A percentile compares a stretch with the other conserved stretches of the same genome.
Evolutionary conservation across 345 rosid genomes (phyloP).

Genomic region (Eucalyptus urophylla): DNA sequence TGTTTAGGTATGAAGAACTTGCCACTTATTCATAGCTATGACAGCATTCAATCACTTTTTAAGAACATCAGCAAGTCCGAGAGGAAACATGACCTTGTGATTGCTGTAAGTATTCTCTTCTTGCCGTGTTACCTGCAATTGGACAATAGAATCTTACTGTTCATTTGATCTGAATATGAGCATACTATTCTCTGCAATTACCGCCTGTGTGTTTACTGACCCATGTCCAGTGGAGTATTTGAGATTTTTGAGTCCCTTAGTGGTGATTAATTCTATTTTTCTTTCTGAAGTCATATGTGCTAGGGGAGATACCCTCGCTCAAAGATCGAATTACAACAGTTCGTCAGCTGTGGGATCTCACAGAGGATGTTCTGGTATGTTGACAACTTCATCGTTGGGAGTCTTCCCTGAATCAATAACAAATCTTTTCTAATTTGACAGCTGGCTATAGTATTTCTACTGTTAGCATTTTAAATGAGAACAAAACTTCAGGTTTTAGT

Average conservation of each 20-base stretch:
- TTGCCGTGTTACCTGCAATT: not conserved
- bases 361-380: constrained; percentile 78
- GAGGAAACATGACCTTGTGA: constrained; percentile 90
- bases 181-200: not conserved
- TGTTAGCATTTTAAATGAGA: not conserved
- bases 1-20: constrained; percentile 50
- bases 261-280: not conserved
- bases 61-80: constrained; percentile 44
- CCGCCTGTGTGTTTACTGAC: not conserved
- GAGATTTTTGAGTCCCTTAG: not conserved
- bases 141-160: not conserved
- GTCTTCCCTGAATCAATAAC: not conserved
- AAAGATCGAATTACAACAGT: constrained; percentile 75
- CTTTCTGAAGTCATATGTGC: constrained; percentile 70
- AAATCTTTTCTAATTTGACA: not conserved
- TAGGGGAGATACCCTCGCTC: constrained; percentile 93
- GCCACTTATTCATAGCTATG: constrained; percentile 78
- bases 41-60: constrained; percentile 54
- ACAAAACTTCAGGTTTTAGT: constrained; percentile 53
- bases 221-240: not conserved
- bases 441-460: not conserved
- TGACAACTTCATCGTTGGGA: not conserved
- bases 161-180: not conserved
- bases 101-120: constrained; percentile 61
- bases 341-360: constrained; percentile 98